Percentiles rank a stretch among this genome's conserved stretches.
Evolutionary conservation across 768 basidiomycete species (phyloP).

Genomic region (Candolleomyces aberdarensis): DNA sequence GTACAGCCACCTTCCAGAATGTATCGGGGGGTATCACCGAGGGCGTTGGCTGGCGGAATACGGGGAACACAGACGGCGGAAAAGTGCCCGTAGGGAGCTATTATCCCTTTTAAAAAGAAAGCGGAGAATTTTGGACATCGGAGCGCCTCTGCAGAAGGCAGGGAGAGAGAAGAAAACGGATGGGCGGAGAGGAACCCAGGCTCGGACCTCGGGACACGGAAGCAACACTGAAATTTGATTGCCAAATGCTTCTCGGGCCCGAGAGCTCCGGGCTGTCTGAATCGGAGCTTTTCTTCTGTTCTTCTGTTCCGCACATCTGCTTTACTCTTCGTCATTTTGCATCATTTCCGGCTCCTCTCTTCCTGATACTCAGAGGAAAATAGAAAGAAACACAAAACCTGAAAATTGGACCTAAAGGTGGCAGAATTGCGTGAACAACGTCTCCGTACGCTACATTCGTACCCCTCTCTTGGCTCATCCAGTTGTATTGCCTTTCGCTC

Average conservation of each 20-base stretch:
- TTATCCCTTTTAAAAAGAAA: background rate
- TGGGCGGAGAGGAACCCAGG: background rate
- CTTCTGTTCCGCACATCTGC: too few species aligned
- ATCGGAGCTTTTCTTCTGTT: too few species aligned
- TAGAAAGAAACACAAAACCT: background rate
- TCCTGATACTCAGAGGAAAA: background rate
- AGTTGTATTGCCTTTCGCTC: background rate
- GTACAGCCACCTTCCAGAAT: too few species aligned
- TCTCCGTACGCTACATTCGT: constrained; percentile 10
- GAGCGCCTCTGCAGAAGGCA: background rate
- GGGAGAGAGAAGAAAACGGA: background rate
- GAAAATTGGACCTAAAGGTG: constrained; percentile 11
- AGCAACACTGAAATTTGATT: too few species aligned
- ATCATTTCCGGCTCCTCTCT: background rate
- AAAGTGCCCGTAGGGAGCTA: background rate
- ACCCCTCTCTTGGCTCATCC: too few species aligned
- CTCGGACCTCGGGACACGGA: background rate
- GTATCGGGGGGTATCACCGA: background rate
- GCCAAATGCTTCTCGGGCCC: too few species aligned
- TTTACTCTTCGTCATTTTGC: background rate
- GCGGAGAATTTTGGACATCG: background rate
- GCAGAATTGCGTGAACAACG: constrained; percentile 13
- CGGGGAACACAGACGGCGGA: too few species aligned
- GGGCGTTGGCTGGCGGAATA: too few species aligned
- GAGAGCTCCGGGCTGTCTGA: too few species aligned